Evolutionary conservation across 2,329 filamentous ascomycete species (phyloP).

Genomic region (Aspergillus fischeri): DNA sequence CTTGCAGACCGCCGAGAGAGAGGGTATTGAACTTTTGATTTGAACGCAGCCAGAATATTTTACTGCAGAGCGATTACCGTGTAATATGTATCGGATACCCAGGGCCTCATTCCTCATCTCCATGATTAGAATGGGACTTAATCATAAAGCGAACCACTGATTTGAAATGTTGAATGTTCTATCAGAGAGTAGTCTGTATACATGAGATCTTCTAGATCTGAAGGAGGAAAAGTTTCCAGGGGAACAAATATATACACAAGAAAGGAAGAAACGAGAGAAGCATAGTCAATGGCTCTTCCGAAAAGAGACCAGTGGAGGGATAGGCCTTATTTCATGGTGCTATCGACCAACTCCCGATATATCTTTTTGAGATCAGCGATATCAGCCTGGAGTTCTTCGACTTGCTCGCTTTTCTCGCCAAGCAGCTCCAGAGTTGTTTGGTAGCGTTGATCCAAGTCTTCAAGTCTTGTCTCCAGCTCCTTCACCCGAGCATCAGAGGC

Average conservation of each 20-base stretch:
- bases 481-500: constrained; percentile 56
- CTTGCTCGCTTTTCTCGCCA: constrained; percentile 93
- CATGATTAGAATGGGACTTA: background rate
- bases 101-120: background rate
- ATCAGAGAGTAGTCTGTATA: background rate
- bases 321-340: constrained; percentile 63
- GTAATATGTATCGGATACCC: constrained; percentile 7
- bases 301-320: background rate
- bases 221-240: background rate
- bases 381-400: constrained; percentile 85
- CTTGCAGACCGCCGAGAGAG: constrained; percentile 70
- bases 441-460: constrained; percentile 70
- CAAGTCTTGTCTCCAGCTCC: constrained; percentile 64
- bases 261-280: background rate
- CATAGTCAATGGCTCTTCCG: background rate
- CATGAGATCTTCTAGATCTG: background rate
- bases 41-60: background rate
- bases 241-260: constrained; percentile 8
- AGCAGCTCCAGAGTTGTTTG: constrained; percentile 90
- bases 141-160: background rate
- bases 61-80: background rate
- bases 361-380: constrained; percentile 92
- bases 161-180: background rate
- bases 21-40: constrained; percentile 66
- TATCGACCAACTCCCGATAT: constrained; percentile 87